These are phyloP conservation scores for Lentinula detonsa DNA, from an alignment of 768 basidiomycete genomes.

Conservation along the genomic window DNA sequence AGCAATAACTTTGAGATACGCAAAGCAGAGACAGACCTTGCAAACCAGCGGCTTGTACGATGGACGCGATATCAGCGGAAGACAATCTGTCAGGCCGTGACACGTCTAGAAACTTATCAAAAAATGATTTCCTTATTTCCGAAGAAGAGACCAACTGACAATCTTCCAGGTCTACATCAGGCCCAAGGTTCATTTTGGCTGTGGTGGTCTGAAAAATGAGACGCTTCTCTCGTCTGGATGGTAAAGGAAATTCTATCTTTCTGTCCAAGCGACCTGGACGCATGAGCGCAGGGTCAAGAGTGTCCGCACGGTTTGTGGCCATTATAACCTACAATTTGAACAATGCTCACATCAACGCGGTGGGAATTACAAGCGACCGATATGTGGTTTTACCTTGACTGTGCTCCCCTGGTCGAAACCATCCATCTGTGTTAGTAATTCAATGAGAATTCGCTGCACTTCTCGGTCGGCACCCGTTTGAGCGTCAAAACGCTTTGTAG, in stretches of 20 bases:
- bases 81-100: slow-evolving; percentile 95
- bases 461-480: slow-evolving; percentile 99
- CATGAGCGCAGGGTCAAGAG: slow-evolving; percentile 93
- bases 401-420: slow-evolving; percentile 99
- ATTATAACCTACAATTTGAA: slow-evolving; percentile 83
- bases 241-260: slow-evolving; percentile 98
- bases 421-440: slow-evolving; percentile 98
- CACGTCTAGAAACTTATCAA: slow-evolving; percentile 55
- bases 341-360: not conserved
- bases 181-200: slow-evolving; percentile 94
- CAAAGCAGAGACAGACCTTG: slow-evolving; percentile 56
- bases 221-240: slow-evolving; percentile 90
- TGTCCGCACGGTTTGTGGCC: slow-evolving; percentile 99
- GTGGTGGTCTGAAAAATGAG: slow-evolving; percentile 98
- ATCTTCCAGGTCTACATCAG: slow-evolving; percentile 97
- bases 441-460: slow-evolving; percentile 96
- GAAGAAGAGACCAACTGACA: slow-evolving; percentile 42
- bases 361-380: not conserved
- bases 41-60: slow-evolving; percentile 94
- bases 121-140: not conserved
- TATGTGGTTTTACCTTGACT: slow-evolving; percentile 70
- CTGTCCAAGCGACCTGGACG: slow-evolving; percentile 96
- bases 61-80: slow-evolving; percentile 91
- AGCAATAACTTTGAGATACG: not conserved
- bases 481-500: slow-evolving; percentile 98